Base-by-base conservation (phyloP, 2,329 filamentous ascomycete genomes). In the Hypoxylon sp. region DNA sequence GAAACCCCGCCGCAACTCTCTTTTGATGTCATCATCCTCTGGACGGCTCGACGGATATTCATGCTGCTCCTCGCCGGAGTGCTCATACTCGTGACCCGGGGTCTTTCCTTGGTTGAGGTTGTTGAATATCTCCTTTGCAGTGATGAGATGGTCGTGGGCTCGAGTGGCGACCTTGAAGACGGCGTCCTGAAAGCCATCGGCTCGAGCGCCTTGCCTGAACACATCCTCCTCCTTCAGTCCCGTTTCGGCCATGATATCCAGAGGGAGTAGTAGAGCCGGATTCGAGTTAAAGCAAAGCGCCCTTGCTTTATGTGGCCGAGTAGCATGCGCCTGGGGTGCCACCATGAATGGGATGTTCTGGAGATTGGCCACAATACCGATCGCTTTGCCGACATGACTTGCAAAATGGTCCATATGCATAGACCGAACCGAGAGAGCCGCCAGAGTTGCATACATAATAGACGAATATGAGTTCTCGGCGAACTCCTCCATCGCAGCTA, bases 391-490 rank as follows among this genome's bases (percentile, higher is more conserved):
- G 55, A 98, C 90, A 73, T 99, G 95, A 51, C 91, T 96, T 7
- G 94, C 94, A 15, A 99, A 81, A 76, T 99, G 95, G 70, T 99
- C 95, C 37, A 92, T 86, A 20, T 93, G 89, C 68, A 97, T 82
- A 1, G 91, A 96, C 8, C 87, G 85, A 69, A 97, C 80, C 0
- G 92, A 90, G 54, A 97, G 77, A 5, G 89, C 82, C 15, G 91
- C 91, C 31, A 98, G 78, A 0, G 90, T 94, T 61, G 96, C 83
- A 73, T 99, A 99, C 75, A 96, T 86, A 40, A 98, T 80, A 0
- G 92, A 96, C 15, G 92, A 92, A 76, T 98, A 98, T 1, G 95
- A 98, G 67, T 92, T 92, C 75, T 99, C 95, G 0, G 91, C 91
- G 70, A 98, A 97, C 42, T 86, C 88, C 70, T 99, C 95, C 48